Conservation (phyloP, 805 yeast genomes). For the Myxozyma lipomycoides region DNA sequence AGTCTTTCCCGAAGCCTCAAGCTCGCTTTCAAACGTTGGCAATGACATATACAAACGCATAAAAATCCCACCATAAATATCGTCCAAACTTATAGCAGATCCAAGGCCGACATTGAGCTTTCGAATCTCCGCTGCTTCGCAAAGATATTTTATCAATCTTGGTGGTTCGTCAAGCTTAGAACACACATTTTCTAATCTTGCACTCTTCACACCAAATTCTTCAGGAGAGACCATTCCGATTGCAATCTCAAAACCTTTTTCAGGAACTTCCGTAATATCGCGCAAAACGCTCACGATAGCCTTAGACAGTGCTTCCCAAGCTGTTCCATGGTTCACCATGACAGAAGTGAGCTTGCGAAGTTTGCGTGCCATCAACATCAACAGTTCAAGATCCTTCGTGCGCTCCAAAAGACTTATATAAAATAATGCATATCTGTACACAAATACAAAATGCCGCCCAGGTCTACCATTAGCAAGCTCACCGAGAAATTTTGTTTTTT, state of each 20-base stretch:
- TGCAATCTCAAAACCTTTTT: slow-evolving; percentile 12
- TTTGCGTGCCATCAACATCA: slow-evolving; percentile 62
- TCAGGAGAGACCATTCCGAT: slow-evolving; percentile 34
- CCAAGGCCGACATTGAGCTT: slow-evolving; percentile 78
- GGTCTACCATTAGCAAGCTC: slow-evolving; percentile 41
- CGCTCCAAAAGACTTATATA: slow-evolving; percentile 54
- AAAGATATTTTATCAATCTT: slow-evolving; percentile 36
- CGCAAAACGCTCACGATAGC: slow-evolving; percentile 45
- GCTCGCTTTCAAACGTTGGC: slow-evolving; percentile 10
- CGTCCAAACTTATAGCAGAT: slow-evolving; percentile 66
- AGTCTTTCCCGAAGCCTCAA: too few species aligned
- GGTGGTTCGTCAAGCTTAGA: slow-evolving; percentile 11
- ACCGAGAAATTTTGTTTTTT: background rate
- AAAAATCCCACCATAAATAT: slow-evolving; percentile 60
- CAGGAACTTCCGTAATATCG: slow-evolving; percentile 39
- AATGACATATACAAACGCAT: slow-evolving; percentile 44
- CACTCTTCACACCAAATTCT: slow-evolving; percentile 41
- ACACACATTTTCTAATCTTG: slow-evolving; percentile 32
- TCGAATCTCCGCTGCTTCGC: slow-evolving; percentile 56
- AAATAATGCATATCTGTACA: slow-evolving; percentile 62
- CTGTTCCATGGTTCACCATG: slow-evolving; percentile 59
- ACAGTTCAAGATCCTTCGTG: slow-evolving; percentile 53
- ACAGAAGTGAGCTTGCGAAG: slow-evolving; percentile 74
- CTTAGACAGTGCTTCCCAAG: slow-evolving; percentile 63
- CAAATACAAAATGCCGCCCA: slow-evolving; percentile 85